Base-by-base conservation (phyloP, 345 rosid species). In the Salix koriyanagi region DNA sequence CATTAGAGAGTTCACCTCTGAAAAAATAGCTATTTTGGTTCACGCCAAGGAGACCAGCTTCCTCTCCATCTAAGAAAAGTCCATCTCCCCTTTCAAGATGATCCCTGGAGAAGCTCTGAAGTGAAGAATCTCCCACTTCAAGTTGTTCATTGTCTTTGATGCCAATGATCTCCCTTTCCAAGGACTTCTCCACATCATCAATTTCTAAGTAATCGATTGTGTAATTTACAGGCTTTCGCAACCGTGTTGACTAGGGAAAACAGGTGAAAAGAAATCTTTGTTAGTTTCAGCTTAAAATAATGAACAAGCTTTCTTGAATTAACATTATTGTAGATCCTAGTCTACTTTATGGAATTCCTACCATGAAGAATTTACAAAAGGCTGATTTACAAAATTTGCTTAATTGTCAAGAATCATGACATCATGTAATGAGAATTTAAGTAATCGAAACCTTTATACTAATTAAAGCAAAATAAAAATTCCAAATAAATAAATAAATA, bases 221-320 rank as follows among this genome's bases (percentile, higher is more conserved):
- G 77, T 93, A 95, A 72, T 78, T 76, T 28, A 87, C 92, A 71
- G 87, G 82, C 75, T 90, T 93, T 79, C 89, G 80, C 36, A 87
- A 77, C 58, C 97, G 91, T 36, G 74, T 80, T 76, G 98, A 94
- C 98, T 94, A 65, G 25, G 39, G 74, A 44, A 52, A 83, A 56
- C 12, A 42, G 37, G 32, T 30, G 54, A 62, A 54, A 41, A 54
- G 5, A 14, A 18, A 79, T 4, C 14, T 36, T 69, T 19, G 25
- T 25, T 65, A 62, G 6, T 2, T 19, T 46, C 16, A 41, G 15
- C 30, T 67, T 14, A 4, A 48, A 65, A 39, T 41, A 65, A 3
- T n/a, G 30, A 25, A 60, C 3, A 37, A 36, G 16, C 54, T 50
- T 10, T 19, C 11, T 5, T 21, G 18, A 72, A 39, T 7, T 13